These are phyloP conservation scores for Acidomyces sp. DNA, from an alignment of 495 filamentous ascomycete genomes.

Conservation along the genomic window DNA sequence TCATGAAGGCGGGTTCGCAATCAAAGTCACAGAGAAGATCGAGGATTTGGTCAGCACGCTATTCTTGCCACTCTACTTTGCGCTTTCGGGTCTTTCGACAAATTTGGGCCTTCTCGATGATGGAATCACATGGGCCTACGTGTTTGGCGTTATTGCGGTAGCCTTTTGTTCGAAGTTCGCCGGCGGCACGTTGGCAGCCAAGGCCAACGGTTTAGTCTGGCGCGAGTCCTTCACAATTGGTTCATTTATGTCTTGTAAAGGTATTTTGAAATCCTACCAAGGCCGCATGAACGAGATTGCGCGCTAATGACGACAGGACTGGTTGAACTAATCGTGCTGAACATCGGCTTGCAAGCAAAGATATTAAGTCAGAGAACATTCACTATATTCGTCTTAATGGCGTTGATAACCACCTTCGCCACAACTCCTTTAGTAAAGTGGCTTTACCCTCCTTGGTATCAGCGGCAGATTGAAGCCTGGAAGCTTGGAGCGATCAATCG, in stretches of 20 bases:
- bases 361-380: slow-evolving; percentile 82
- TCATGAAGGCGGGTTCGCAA: slow-evolving; percentile 86
- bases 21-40: slow-evolving; percentile 89
- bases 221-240: slow-evolving; percentile 87
- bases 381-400: slow-evolving; percentile 98
- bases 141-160: slow-evolving; percentile 66
- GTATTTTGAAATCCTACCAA: too few species aligned
- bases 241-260: slow-evolving; percentile 94
- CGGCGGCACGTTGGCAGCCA: slow-evolving; percentile 73
- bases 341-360: slow-evolving; percentile 84
- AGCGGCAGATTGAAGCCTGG: slow-evolving; percentile 82
- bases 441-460: slow-evolving; percentile 82
- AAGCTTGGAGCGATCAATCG: slow-evolving; percentile 86
- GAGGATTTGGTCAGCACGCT: slow-evolving; percentile 81
- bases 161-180: slow-evolving; percentile 79
- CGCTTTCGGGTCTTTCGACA: slow-evolving; percentile 79
- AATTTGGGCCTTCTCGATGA: slow-evolving; percentile 74
- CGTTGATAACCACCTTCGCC: slow-evolving; percentile 78
- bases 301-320: too few species aligned
- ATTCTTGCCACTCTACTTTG: slow-evolving; percentile 93
- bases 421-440: slow-evolving; percentile 70
- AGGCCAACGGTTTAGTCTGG: slow-evolving; percentile 70
- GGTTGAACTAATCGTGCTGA: slow-evolving; percentile 92
- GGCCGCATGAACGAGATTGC: too few species aligned
- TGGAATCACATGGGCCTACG: slow-evolving; percentile 85